Conservation (phyloP, 139 green algal species). For the Asterochloris sp. region DNA sequence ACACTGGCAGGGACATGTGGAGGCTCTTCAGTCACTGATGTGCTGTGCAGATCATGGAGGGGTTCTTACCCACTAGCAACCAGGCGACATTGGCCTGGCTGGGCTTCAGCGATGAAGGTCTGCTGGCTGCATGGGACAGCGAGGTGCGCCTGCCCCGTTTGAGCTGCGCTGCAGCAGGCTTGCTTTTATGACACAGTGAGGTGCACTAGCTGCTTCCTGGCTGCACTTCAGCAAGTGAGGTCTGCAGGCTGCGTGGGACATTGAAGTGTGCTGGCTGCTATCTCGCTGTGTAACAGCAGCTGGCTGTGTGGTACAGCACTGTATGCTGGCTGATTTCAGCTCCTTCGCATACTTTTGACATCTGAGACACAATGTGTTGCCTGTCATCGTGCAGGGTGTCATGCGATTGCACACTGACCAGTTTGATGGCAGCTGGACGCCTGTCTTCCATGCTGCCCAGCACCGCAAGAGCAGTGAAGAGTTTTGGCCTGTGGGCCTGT, state of each 20-base stretch:
- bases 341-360: neutral
- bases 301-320: neutral
- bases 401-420: slow-evolving; percentile 25
- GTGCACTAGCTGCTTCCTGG: neutral
- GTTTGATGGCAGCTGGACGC: slow-evolving; percentile 75
- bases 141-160: slow-evolving; percentile 37
- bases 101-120: slow-evolving; percentile 67
- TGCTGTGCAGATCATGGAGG: slow-evolving; percentile 3
- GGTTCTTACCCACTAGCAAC: slow-evolving; percentile 50
- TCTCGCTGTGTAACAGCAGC: neutral
- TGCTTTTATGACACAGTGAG: neutral
- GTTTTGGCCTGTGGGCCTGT: slow-evolving; percentile 70
- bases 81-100: slow-evolving; percentile 68
- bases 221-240: neutral
- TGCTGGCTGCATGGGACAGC: slow-evolving; percentile 60
- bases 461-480: slow-evolving; percentile 46
- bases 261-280: neutral
- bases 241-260: neutral
- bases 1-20: neutral
- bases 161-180: neutral
- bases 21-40: neutral
- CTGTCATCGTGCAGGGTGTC: slow-evolving; percentile 16
- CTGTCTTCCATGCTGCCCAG: slow-evolving; percentile 48
- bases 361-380: neutral
- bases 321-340: neutral